Evolutionary conservation across 1,139 yeast genomes (phyloP).

Genomic region (Saccharomyces pastorianus): DNA sequence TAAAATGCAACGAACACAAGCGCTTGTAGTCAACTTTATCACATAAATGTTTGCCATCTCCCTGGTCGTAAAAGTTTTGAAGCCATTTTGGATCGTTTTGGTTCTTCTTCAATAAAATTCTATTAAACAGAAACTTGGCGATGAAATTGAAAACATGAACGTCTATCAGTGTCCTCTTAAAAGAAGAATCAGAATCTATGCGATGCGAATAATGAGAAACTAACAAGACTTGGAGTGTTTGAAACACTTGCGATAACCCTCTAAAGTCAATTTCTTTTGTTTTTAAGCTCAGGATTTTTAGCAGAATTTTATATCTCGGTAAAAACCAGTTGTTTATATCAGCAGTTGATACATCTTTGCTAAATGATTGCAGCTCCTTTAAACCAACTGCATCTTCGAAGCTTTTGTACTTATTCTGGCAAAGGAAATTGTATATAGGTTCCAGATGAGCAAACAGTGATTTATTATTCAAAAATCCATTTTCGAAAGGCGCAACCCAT

Average conservation of each 20-base stretch:
- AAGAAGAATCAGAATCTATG: conserved; percentile 3
- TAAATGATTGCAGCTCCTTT: conserved; percentile 4
- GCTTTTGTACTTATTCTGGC: conserved; percentile 4
- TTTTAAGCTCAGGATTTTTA: not conserved
- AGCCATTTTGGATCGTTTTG: conserved; percentile 1
- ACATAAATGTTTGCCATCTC: not conserved
- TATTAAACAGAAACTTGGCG: conserved; percentile 7
- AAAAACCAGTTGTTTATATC: conserved; percentile 15
- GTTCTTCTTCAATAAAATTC: conserved; percentile 1
- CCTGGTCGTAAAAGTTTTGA: not conserved
- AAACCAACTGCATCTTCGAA: not conserved
- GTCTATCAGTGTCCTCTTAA: conserved; percentile 8
- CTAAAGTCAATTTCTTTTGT: not conserved
- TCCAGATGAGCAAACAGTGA: conserved; percentile 12
- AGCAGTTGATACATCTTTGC: conserved; percentile 8
- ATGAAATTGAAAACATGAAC: conserved; percentile 10
- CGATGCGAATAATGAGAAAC: conserved; percentile 15
- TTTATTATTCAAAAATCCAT: conserved; percentile 6
- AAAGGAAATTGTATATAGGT: conserved; percentile 10
- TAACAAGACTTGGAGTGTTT: conserved; percentile 14
- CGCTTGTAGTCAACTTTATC: not conserved
- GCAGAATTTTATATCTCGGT: conserved; percentile 12
- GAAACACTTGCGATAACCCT: conserved; percentile 6
- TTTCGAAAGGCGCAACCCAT: conserved; percentile 2
- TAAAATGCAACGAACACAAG: not conserved